Percentiles rank a stretch among this genome's conserved stretches.
phyloP scores from a whole-genome alignment of 2,329 filamentous ascomycete genomes.

The Fusarium subtropicale region DNA sequence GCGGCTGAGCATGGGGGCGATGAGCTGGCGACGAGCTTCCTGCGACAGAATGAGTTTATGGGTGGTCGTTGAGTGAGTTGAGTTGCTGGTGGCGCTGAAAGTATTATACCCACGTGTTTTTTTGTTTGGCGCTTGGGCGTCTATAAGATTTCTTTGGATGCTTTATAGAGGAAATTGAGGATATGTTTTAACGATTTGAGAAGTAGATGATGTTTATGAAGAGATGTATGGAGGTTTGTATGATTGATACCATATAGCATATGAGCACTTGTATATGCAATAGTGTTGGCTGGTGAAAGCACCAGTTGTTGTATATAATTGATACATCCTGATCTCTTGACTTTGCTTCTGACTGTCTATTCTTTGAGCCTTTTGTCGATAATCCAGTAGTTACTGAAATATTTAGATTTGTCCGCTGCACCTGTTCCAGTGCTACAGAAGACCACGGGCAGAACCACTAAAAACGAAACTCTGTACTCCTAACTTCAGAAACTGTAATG shows the following conservation, averaged over 20 bases:
- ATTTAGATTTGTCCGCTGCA: too few species aligned
- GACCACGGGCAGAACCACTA: neutral
- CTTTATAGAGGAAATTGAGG: conserved; percentile 23
- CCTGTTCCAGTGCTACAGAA: neutral
- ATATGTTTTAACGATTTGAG: conserved; percentile 12
- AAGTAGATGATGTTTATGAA: conserved; percentile 25
- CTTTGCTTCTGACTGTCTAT: neutral
- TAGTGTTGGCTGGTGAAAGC: neutral
- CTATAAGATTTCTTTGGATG: conserved; percentile 28
- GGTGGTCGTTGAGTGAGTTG: conserved; percentile 47
- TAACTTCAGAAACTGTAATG: neutral
- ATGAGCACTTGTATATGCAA: neutral
- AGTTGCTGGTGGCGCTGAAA: conserved; percentile 15
- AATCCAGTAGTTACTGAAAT: too few species aligned
- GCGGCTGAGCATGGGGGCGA: conserved; percentile 88
- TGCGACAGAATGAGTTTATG: conserved; percentile 72
- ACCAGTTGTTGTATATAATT: neutral
- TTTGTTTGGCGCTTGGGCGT: conserved; percentile 38
- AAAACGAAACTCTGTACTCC: neutral
- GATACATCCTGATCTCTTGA: neutral
- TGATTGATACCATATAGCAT: conserved; percentile 26
- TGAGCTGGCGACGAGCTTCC: conserved; percentile 81
- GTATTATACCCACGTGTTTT: conserved; percentile 47
- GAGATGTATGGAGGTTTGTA: conserved; percentile 5
- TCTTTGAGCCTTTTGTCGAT: neutral